These are phyloP conservation scores for Striga asiatica DNA, from an alignment of 257 asterid species.

Conservation along the genomic window DNA sequence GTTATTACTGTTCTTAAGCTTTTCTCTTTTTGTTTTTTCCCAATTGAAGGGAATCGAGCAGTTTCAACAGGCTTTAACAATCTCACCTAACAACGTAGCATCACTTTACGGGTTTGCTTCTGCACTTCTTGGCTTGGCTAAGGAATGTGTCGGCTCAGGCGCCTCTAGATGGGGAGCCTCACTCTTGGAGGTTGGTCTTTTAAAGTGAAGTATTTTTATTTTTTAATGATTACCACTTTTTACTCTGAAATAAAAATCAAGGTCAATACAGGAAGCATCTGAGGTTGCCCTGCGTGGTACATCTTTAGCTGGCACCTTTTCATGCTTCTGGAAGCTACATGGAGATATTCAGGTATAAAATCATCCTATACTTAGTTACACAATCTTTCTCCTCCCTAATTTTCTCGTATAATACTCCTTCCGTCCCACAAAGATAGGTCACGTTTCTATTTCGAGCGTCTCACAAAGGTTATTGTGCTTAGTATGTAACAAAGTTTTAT, in stretches of 20 bases:
- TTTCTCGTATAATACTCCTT: too few relatives aligned
- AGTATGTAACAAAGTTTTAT: too few relatives aligned
- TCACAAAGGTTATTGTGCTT: too few relatives aligned
- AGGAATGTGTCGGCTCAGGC: constrained; percentile 63
- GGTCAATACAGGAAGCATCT: constrained; percentile 70
- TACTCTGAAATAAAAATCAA: constrained; percentile 15
- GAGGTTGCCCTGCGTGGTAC: constrained; percentile 46
- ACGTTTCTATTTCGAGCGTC: too few relatives aligned
- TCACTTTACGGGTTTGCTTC: constrained; percentile 89
- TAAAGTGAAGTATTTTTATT: constrained; percentile 9
- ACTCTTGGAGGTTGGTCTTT: constrained; percentile 63
- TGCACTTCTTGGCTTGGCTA: constrained; percentile 76
- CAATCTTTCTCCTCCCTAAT: too few relatives aligned
- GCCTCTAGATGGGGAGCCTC: constrained; percentile 93
- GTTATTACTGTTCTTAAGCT: constrained; percentile 9
- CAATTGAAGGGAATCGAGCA: constrained; percentile 66
- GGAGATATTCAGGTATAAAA: constrained; percentile 87
- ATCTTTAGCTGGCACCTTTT: constrained; percentile 49
- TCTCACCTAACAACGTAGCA: constrained; percentile 62
- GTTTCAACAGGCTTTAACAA: constrained; percentile 57
- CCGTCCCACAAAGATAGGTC: too few relatives aligned
- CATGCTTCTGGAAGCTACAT: constrained; percentile 87
- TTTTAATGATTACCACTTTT: constrained; percentile 13
- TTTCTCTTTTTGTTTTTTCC: not conserved
- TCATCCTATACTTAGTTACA: too few relatives aligned